Evolutionary conservation across 495 filamentous ascomycete genomes (phyloP), one percentile per base, ranked within the genome.

Genomic region (Annulohypoxylon nitens): DNA sequence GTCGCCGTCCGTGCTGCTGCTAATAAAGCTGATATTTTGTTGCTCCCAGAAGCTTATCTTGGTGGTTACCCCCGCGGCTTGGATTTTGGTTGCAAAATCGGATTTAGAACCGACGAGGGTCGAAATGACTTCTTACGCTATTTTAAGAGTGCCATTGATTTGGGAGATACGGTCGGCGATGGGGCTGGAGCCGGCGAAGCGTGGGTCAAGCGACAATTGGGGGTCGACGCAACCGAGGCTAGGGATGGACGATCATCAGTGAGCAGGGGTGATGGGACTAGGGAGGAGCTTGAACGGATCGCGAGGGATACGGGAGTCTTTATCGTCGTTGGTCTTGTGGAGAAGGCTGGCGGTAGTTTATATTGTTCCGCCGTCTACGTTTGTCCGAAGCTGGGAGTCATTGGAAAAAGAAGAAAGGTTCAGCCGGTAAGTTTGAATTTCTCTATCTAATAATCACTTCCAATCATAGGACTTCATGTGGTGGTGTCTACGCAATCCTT

Each of bases 11-110:
- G 71, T 2, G 92, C 91, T 4, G 83, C 86, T 0, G 61, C 63
- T 0, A 76, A 82, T n/a, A 85, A 87, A 33, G 86, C 92, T 26
- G 87, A 95, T 76, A 86, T 98, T 58, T 81, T 98, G 16, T 88
- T 98, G 47, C 96, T 97, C 73, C 95, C 95, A 0, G 95, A 98
- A 83, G 95, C 95, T 26, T 98, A 93, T 78, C 86, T 98, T 0
- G 95, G 95, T 18, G 95, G 95, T 8, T 98, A 98, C 75, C 95
- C 95, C 12, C 91, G 95, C 23, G 92, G 91, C n/a, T 90, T 89
- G 65, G 82, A 83, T 53, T 97, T 97, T 73, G 94, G 93, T 11
- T 86, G 88, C 33, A 84, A 88, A 0, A 87, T 97, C 9, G 95
- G 95, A 0, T 82, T 83, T 2, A 90, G 95, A 5, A 84, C 86